Evolutionary conservation across 805 yeast genomes (phyloP).

Genomic region (Wickerhamiella australiensis): DNA sequence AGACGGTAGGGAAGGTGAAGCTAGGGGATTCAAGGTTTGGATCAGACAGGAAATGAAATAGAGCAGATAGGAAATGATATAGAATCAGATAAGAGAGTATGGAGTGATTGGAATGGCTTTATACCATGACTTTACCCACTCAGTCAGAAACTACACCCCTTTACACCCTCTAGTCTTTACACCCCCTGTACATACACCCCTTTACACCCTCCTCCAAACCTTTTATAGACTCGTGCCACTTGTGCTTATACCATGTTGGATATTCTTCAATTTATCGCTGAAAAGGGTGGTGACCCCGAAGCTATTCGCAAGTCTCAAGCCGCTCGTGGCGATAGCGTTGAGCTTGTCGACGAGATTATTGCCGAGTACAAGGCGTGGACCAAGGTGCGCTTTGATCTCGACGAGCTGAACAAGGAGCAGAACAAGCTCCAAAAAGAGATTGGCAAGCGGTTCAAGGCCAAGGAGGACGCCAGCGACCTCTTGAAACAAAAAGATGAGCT

Average conservation of each 20-base stretch:
- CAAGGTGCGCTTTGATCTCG: constrained; percentile 75
- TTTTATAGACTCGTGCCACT: no score
- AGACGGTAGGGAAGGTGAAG: no score
- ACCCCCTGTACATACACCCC: not conserved
- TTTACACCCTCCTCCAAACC: not conserved
- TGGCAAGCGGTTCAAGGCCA: constrained; percentile 83
- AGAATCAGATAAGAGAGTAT: no score
- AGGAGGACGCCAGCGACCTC: constrained; percentile 84
- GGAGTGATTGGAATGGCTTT: no score
- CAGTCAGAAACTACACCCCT: no score
- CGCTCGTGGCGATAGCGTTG: constrained; percentile 91
- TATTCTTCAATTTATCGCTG: constrained; percentile 80
- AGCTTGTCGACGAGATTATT: constrained; percentile 90
- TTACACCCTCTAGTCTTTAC: not conserved
- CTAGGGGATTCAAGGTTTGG: no score
- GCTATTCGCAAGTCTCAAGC: constrained; percentile 74
- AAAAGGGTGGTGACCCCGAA: constrained; percentile 95
- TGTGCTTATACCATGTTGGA: constrained; percentile 57
- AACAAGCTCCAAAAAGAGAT: constrained; percentile 88
- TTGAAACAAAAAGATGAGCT: constrained; percentile 69
- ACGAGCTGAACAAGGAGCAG: constrained; percentile 75
- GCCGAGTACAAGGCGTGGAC: constrained; percentile 88
- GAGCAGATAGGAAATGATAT: no score
- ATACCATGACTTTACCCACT: no score
- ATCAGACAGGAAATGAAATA: no score